Evolutionary conservation across 129 eudicot species (phyloP), one percentile per base, ranked within the genome.

Genomic region (Escallonia rubra): DNA sequence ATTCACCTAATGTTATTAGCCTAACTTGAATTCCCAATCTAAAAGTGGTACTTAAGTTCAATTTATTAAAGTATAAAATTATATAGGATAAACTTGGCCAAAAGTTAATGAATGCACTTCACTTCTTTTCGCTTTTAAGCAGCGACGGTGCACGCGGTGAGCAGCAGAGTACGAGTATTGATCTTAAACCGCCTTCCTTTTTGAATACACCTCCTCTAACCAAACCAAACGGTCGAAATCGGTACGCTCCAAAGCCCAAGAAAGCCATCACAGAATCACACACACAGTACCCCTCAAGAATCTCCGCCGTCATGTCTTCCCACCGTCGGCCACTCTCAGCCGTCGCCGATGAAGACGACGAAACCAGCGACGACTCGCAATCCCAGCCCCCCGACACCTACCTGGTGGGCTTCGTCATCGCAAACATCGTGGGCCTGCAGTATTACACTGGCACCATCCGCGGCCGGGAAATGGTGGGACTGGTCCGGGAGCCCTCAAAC

Each of bases 401-500:
- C 68, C n/a, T 86, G 86, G 81, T 89, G n/a, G 96, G 98, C 3
- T 93, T 80, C 59, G 54, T 93, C 8, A 66, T 89, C 2, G 90
- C 70, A 39, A 89, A 89, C 69, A 83, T 93, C 5, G 96, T 93
- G 50, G 95, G 95, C 0, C 6, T 86, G 1, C 90, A 83, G 52
- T 72, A 89, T 63, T 89, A 93, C 55, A 12, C 72, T 43, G 98
- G 91, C 43, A 76, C 78, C 2, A 72, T 89, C 14, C 82, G 68
- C 16, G 95, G 90, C 38, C 85, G 95, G 2, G 95, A 93, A 67
- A 62, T 84, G 80, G 98, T 93, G 42, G 96, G 88, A 57, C 70
- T 93, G 39, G 77, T 86, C 8, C 86, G 98, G 0, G 98, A 93
- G 6, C 95, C 96, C 1, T 41, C 86, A 48, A 93, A 93, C 50